phyloP scores from a whole-genome alignment of 169 alveolate genomes.

The Plasmodium gonderi region DNA sequence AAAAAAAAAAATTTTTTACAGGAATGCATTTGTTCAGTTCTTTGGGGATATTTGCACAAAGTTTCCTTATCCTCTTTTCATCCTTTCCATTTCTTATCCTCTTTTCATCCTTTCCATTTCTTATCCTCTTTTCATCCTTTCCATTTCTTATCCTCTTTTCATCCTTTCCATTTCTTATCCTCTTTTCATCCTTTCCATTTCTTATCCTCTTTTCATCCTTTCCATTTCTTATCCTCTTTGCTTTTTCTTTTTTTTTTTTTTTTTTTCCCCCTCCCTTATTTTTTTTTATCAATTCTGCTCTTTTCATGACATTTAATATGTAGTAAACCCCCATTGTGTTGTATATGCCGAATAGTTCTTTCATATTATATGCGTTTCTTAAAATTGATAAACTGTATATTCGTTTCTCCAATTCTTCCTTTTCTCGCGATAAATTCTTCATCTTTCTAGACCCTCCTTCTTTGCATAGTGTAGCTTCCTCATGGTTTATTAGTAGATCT shows the following conservation, averaged over 20 bases:
- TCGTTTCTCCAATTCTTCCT: background rate
- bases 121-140: too few relatives aligned
- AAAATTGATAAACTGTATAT: slow-evolving; percentile 1
- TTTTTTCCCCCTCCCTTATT: background rate
- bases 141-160: slow-evolving; percentile 23
- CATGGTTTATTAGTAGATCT: background rate
- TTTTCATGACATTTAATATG: slow-evolving; percentile 23
- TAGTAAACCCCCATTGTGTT: slow-evolving; percentile 40
- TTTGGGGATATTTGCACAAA: background rate
- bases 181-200: background rate
- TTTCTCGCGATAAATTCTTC: background rate
- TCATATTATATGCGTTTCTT: slow-evolving; percentile 17
- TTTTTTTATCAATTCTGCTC: background rate
- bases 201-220: too few relatives aligned
- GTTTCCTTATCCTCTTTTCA: slow-evolving; percentile 15
- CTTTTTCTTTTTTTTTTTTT: background rate
- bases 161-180: background rate
- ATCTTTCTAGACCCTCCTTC: background rate
- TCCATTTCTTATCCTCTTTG: slow-evolving; percentile 20
- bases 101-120: background rate
- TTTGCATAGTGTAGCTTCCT: background rate
- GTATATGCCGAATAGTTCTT: slow-evolving; percentile 31
- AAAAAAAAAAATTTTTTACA: slow-evolving; percentile 47
- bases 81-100: background rate
- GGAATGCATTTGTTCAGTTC: slow-evolving; percentile 34